Base-by-base conservation (phyloP, 2,329 filamentous ascomycete species). In the Ophiostoma perfectum region DNA sequence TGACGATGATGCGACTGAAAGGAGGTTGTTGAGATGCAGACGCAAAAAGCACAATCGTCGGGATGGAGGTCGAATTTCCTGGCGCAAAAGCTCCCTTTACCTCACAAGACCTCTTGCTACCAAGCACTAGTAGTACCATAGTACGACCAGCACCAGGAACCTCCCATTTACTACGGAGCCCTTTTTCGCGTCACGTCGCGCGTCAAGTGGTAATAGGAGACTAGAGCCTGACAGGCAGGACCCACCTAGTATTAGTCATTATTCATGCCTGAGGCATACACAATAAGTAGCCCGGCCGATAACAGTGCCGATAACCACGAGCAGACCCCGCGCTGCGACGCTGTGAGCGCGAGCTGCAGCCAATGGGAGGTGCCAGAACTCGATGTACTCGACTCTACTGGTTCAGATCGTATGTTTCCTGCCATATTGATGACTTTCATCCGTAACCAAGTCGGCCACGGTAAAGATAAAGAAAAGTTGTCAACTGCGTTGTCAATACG, bases 141-240 rank as follows among this genome's bases (percentile, higher is more conserved):
- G 27, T 36, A 38, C 58, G 14, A 6, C 16, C 47, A 49, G 47
- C 47, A 52, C 5, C 47, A 52, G 47, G 47, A 16, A n/a, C 47
- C n/a, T 52, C 49, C 58, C 52, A 38, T 63, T 63, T 63, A 27
- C 27, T 27, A 27, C 27, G 27, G 27, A 27, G 27, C 38, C 60
- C 63, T 66, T 70, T 71, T 70, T 72, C 72, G 72, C 72, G 72
- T 72, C 72, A 72, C 72, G 70, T 72, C 70, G 68, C 72, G 72
- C 70, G 27, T 70, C 71, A 52, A 9, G 49, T 55, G 49, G n/a
- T 55, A 44, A 44, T 64, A 64, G 39, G 62, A 64, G 60, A n/a
- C 44, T 27, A 42, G 38, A 16, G 62, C 65, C 47, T 55, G 41
- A 55, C 36, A 45, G 42, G 44, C 27, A 14, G n/a, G 38, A 41